phyloP scores from a whole-genome alignment of 164 flowering plant genomes.

The Litsea cubeba region DNA sequence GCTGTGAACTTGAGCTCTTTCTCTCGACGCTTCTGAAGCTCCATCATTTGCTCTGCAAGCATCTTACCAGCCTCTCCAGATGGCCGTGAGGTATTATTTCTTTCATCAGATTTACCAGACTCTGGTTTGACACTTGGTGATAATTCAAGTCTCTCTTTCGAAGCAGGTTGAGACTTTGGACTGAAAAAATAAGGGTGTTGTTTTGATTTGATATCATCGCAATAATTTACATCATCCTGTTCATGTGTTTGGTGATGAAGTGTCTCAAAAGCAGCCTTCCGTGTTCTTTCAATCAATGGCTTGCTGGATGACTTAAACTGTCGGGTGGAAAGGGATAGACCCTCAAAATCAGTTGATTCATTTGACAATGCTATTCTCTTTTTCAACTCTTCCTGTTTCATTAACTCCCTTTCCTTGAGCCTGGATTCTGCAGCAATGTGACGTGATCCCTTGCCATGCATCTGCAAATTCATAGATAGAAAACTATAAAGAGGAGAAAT shows the following conservation, averaged over 20 bases:
- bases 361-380: slow-evolving; percentile 52
- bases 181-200: slow-evolving; percentile 8
- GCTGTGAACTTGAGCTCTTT: slow-evolving; percentile 68
- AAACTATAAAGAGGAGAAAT: neutral
- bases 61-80: slow-evolving; percentile 10
- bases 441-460: slow-evolving; percentile 55
- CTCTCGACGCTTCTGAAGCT: slow-evolving; percentile 34
- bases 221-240: slow-evolving; percentile 1
- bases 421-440: slow-evolving; percentile 42
- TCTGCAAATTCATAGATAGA: slow-evolving; percentile 22
- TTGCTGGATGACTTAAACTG: slow-evolving; percentile 14
- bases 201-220: slow-evolving; percentile 3
- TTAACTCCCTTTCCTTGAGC: slow-evolving; percentile 42
- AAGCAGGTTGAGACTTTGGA: slow-evolving; percentile 2
- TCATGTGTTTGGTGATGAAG: slow-evolving; percentile 11
- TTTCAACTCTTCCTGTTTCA: slow-evolving; percentile 31
- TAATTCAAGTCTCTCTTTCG: slow-evolving; percentile 1
- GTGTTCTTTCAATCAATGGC: slow-evolving; percentile 43
- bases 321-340: slow-evolving; percentile 8
- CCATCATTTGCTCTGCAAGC: slow-evolving; percentile 22
- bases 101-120: neutral
- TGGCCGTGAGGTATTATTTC: slow-evolving; percentile 6
- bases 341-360: slow-evolving; percentile 4
- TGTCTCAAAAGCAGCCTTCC: slow-evolving; percentile 33
- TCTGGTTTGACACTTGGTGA: slow-evolving; percentile 5